Evolutionary conservation across 805 yeast species (phyloP).

Genomic region (Scheffersomyces ergatensis): DNA sequence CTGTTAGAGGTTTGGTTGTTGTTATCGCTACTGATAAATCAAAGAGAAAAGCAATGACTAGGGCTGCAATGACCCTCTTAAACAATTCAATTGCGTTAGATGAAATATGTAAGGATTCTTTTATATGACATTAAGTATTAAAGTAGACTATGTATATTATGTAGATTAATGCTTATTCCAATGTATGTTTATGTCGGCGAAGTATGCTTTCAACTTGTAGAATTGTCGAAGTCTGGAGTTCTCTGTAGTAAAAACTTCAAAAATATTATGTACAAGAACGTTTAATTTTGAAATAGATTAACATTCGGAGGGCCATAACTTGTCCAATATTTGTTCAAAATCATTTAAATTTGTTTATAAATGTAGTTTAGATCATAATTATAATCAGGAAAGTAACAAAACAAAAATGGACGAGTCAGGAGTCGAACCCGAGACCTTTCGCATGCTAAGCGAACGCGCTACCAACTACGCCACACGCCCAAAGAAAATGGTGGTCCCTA

Average conservation of each 20-base stretch:
- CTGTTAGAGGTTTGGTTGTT: slow-evolving; percentile 23
- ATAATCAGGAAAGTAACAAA: not conserved
- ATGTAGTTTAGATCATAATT: no score
- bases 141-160: no score
- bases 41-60: slow-evolving; percentile 38
- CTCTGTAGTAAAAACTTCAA: no score
- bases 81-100: slow-evolving; percentile 11
- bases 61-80: slow-evolving; percentile 38
- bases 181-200: no score
- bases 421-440: slow-evolving; percentile 27
- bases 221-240: no score
- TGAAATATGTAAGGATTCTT: slow-evolving; percentile 7
- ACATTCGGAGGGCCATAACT: no score
- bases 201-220: no score
- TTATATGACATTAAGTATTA: not conserved
- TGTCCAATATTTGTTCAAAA: no score
- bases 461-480: slow-evolving; percentile 51
- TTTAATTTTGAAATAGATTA: no score
- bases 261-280: no score
- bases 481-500: slow-evolving; percentile 10
- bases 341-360: no score
- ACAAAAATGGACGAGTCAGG: slow-evolving; percentile 26
- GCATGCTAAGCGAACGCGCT: slow-evolving; percentile 31
- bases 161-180: no score
- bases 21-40: slow-evolving; percentile 32